phyloP scores from a whole-genome alignment of 176 grass and related monocot genomes.

The Hordeum vulgare region DNA sequence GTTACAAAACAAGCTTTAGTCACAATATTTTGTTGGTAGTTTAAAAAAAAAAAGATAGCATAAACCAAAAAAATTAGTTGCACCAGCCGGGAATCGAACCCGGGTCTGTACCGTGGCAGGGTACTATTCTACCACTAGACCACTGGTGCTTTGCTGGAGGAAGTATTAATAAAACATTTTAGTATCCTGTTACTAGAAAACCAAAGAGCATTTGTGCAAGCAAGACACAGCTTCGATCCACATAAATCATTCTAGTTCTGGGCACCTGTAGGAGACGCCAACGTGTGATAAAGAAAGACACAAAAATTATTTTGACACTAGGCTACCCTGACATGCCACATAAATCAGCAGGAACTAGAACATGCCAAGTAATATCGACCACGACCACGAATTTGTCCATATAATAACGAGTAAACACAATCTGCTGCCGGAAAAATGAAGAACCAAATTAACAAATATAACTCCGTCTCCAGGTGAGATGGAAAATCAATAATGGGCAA shows the following conservation, averaged over 20 bases:
- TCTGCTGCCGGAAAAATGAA: no score
- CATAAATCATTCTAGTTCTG: background rate
- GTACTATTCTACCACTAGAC: conserved; percentile 79
- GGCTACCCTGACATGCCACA: no score
- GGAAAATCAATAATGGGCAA: background rate
- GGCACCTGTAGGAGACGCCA: background rate
- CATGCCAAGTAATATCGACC: no score
- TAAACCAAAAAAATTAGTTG: background rate
- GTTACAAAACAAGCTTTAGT: no score
- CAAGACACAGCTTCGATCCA: no score
- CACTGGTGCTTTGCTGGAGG: background rate
- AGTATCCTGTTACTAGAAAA: fast-evolving
- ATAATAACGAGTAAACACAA: no score
- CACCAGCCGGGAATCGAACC: conserved; percentile 51
- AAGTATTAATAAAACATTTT: fast-evolving
- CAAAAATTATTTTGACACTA: no score
- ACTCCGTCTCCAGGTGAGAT: no score
- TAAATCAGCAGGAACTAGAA: background rate
- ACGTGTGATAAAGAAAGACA: no score
- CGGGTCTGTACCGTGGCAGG: conserved; percentile 74
- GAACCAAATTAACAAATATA: background rate
- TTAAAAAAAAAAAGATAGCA: no score
- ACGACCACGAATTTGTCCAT: no score
- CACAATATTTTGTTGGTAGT: no score
- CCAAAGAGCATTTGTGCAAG: background rate